A percentile compares a stretch with the other conserved stretches of the same genome.
Evolutionary conservation across 2,329 filamentous ascomycete species (phyloP).

Genomic region (Chaetomium sp.): DNA sequence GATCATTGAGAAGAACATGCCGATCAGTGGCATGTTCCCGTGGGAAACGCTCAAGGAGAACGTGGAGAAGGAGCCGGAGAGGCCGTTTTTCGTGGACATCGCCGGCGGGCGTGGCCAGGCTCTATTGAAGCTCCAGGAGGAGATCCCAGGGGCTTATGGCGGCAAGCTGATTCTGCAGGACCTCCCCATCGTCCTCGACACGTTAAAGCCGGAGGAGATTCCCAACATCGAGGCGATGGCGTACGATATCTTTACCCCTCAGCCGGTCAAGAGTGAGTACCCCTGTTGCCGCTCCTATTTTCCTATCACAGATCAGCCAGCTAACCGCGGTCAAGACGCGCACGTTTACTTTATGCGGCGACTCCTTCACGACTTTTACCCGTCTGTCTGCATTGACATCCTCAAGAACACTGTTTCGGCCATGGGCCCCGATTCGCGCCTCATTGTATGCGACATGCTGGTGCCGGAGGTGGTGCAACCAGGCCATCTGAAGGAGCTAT

Average conservation of each 20-base stretch:
- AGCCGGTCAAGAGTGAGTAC: constrained; percentile 36
- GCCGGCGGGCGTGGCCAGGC: constrained; percentile 41
- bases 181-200: constrained; percentile 41
- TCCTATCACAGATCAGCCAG: not conserved
- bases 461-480: constrained; percentile 39
- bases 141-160: constrained; percentile 34
- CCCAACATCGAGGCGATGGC: constrained; percentile 37
- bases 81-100: constrained; percentile 40
- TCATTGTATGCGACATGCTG: constrained; percentile 43
- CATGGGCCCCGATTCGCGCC: constrained; percentile 40
- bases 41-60: constrained; percentile 38
- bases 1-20: constrained; percentile 40
- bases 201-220: constrained; percentile 34
- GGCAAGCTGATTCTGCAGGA: constrained; percentile 41
- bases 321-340: constrained; percentile 33
- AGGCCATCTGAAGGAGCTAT: constrained; percentile 35
- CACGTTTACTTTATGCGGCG: constrained; percentile 42
- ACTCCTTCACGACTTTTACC: constrained; percentile 41
- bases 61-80: constrained; percentile 37
- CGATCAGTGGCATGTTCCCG: constrained; percentile 43
- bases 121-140: constrained; percentile 38
- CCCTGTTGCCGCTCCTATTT: not conserved
- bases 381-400: constrained; percentile 38
- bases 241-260: constrained; percentile 36
- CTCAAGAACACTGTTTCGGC: constrained; percentile 38